These are phyloP conservation scores for Penicillium turbatum DNA, from an alignment of 495 filamentous ascomycete genomes.

Conservation along the genomic window DNA sequence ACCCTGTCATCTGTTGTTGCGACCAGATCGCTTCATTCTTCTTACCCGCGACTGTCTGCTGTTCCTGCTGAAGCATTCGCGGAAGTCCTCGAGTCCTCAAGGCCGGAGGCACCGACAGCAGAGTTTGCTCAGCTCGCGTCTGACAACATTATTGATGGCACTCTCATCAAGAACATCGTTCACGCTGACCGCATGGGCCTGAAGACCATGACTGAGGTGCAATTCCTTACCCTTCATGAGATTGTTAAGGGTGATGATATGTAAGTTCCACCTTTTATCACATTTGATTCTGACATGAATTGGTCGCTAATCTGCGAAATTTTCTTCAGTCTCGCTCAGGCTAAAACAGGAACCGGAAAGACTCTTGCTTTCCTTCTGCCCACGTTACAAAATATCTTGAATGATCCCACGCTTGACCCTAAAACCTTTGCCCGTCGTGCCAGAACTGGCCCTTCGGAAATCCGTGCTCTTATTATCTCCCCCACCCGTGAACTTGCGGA, in stretches of 20 bases:
- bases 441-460: slow-evolving; percentile 51
- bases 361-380: slow-evolving; percentile 81
- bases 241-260: slow-evolving; percentile 75
- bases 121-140: slow-evolving; percentile 65
- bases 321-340: slow-evolving; percentile 70
- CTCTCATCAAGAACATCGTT: slow-evolving; percentile 65
- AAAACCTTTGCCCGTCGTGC: not conserved
- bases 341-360: slow-evolving; percentile 85
- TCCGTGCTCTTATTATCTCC: slow-evolving; percentile 86
- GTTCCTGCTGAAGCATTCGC: slow-evolving; percentile 19
- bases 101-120: slow-evolving; percentile 42
- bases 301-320: slow-evolving; percentile 14
- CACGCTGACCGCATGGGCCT: slow-evolving; percentile 59
- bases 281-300: not conserved
- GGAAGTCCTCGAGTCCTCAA: slow-evolving; percentile 9
- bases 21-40: slow-evolving; percentile 30
- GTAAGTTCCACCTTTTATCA: slow-evolving; percentile 43
- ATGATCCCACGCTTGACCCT: slow-evolving; percentile 47
- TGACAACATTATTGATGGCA: slow-evolving; percentile 57
- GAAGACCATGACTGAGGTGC: slow-evolving; percentile 90
- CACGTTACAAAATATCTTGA: slow-evolving; percentile 66
- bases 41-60: slow-evolving; percentile 27
- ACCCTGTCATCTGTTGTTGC: slow-evolving; percentile 16
- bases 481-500: slow-evolving; percentile 93
- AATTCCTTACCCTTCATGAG: slow-evolving; percentile 72